These are phyloP conservation scores for Brasenia schreberi DNA, from an alignment of 164 flowering plant genomes.

Conservation along the genomic window DNA sequence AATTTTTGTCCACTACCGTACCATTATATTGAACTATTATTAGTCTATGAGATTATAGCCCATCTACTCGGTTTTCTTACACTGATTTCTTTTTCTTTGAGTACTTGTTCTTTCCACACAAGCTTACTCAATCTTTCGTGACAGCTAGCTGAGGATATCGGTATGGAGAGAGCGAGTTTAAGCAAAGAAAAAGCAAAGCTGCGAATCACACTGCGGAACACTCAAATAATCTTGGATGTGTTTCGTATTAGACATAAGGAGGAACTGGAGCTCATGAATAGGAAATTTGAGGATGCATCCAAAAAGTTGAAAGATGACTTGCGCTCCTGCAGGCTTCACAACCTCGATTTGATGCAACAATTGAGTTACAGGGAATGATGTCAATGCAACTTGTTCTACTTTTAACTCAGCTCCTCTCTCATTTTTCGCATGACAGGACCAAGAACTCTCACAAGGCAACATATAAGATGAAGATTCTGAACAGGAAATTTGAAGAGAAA, in stretches of 20 bases:
- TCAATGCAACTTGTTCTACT: slow-evolving; percentile 4
- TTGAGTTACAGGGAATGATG: slow-evolving; percentile 16
- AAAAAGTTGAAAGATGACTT: slow-evolving; percentile 38
- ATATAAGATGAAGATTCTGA: too few species aligned
- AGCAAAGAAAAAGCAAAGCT: slow-evolving; percentile 42
- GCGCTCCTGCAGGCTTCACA: slow-evolving; percentile 29
- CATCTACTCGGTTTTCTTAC: too few species aligned
- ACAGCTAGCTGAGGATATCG: slow-evolving; percentile 3
- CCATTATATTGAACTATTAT: too few species aligned
- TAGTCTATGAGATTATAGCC: too few species aligned
- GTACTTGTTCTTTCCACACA: neutral
- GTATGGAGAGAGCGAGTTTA: slow-evolving; percentile 35
- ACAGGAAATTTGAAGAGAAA: too few species aligned
- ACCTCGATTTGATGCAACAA: slow-evolving; percentile 51
- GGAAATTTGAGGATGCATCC: slow-evolving; percentile 45
- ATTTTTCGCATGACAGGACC: too few species aligned
- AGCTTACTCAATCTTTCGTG: neutral
- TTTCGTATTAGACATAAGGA: slow-evolving; percentile 36
- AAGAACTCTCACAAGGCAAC: too few species aligned
- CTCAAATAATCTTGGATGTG: slow-evolving; percentile 59
- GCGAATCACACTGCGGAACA: slow-evolving; percentile 54
- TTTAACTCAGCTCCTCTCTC: too few species aligned
- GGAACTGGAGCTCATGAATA: slow-evolving; percentile 36
- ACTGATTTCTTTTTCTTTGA: too few species aligned
- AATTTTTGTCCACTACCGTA: too few species aligned